Evolutionary conservation across 108 stramenopile genomes (phyloP), one percentile per base, ranked within the genome.

Genomic region (Ochromonas danica): DNA sequence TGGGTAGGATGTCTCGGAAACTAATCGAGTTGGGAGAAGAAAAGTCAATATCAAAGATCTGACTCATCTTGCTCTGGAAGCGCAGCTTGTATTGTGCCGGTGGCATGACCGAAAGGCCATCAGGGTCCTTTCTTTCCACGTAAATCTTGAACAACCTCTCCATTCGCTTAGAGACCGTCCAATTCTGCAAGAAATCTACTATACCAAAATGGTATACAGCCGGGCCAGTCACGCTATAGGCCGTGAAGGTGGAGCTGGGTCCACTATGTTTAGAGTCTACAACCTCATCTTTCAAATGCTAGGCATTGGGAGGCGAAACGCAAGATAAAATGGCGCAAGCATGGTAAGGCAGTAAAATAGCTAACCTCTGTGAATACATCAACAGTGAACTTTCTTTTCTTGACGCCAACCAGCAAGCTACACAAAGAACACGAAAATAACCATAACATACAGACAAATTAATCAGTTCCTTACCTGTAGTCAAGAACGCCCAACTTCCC

Each of bases 151-250:
- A 27, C 31, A 33, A 6, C 10, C 72, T 6, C 31, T 75, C 72
- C 6, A 75, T 3, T 36, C 41, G 36, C 40, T 75, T 75, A 6
- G 6, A 10, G 17, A 60, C 6, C 14, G 43, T 75, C 72, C 72
- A 75, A 75, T 75, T 33, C 38, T 75, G 72, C 28, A 75, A 41
- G 51, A 75, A 75, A 36, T 75, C 72, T 6, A 75, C 31, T 14
- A 75, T 75, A 28, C 72, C 72, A 27, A 75, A 57, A 75, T 75
- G 51, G 31, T 75, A 75, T 10, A 75, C 40, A 36, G 72, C 72
- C 38, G 72, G 72, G 6, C 72, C 72, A 75, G 72, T 30, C 6
- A 75, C 72, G 6, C 14, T 57, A 3, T 36, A 10, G 25, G 72
- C 72, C 10, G 3, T 3, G 38, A 42, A 75, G 10, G 45, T 75